phyloP scores from a whole-genome alignment of 495 filamentous ascomycete species.

The Hypoxylon lenormandii region DNA sequence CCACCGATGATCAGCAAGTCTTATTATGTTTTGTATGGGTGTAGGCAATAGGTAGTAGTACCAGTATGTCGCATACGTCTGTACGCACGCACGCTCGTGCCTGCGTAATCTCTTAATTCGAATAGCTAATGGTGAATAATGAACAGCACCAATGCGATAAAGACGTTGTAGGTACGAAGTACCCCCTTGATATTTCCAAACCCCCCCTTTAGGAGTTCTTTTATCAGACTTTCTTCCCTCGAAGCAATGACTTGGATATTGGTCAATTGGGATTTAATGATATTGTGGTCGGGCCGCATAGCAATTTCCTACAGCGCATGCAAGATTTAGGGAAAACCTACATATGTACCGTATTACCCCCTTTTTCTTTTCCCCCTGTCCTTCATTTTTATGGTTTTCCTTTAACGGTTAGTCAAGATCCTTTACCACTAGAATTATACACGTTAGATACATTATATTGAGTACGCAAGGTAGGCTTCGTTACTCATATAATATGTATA shows the following conservation, averaged over 20 bases:
- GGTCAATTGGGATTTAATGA: background rate
- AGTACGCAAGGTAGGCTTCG: too few species aligned
- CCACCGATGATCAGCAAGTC: constrained; percentile 30
- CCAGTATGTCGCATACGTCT: constrained; percentile 4
- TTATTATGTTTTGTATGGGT: background rate
- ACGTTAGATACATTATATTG: too few species aligned
- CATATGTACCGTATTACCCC: too few species aligned
- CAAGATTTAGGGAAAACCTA: constrained; percentile 9
- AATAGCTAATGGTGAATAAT: too few species aligned
- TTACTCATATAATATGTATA: too few species aligned
- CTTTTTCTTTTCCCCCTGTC: constrained; percentile 1
- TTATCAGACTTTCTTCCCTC: background rate
- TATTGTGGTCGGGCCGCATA: constrained; percentile 8
- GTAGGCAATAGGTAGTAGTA: constrained; percentile 13
- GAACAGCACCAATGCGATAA: constrained; percentile 10
- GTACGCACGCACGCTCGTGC: constrained; percentile 3
- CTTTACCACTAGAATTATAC: constrained; percentile 29
- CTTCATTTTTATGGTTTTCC: constrained; percentile 35
- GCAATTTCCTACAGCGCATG: constrained; percentile 3
- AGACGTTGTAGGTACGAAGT: too few species aligned
- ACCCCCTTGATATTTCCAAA: too few species aligned
- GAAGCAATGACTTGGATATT: background rate
- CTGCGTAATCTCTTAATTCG: constrained; percentile 16
- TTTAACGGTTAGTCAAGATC: constrained; percentile 21
- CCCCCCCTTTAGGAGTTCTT: too few species aligned